Conservation (phyloP, 441 rosid genomes). For the Populus hybrid region DNA sequence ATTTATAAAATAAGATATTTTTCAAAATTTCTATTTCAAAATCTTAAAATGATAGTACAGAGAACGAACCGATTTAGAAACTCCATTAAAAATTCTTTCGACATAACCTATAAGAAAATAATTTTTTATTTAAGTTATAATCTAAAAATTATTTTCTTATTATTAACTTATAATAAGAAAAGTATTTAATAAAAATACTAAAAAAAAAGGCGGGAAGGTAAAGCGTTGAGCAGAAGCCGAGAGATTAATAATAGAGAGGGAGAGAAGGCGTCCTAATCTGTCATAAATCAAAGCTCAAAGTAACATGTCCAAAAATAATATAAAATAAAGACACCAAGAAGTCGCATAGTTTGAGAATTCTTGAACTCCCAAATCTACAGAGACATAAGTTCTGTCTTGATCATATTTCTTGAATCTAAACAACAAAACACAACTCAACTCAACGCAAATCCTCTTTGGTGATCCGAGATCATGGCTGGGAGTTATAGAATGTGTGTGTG, state of each 20-base stretch:
- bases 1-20: too few relatives aligned
- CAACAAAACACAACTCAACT: too few relatives aligned
- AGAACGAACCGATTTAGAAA: too few relatives aligned
- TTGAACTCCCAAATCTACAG: background rate
- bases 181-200: background rate
- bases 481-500: conserved; percentile 71
- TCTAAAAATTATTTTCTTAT: too few relatives aligned
- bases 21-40: background rate
- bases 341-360: background rate
- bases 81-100: too few relatives aligned
- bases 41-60: background rate
- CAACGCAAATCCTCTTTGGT: background rate
- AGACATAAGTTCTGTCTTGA: background rate
- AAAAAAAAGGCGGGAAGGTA: conserved; percentile 15
- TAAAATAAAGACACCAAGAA: background rate
- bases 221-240: background rate
- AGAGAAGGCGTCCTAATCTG: background rate
- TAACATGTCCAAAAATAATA: background rate
- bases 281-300: background rate
- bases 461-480: conserved; percentile 33
- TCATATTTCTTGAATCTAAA: background rate
- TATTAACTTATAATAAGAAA: background rate
- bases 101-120: too few relatives aligned
- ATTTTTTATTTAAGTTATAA: too few relatives aligned
- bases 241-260: background rate